A percentile compares a stretch with the other conserved stretches of the same genome.
Conservation (phyloP, 169 alveolate genomes). For the Plasmodium berghei region DNA sequence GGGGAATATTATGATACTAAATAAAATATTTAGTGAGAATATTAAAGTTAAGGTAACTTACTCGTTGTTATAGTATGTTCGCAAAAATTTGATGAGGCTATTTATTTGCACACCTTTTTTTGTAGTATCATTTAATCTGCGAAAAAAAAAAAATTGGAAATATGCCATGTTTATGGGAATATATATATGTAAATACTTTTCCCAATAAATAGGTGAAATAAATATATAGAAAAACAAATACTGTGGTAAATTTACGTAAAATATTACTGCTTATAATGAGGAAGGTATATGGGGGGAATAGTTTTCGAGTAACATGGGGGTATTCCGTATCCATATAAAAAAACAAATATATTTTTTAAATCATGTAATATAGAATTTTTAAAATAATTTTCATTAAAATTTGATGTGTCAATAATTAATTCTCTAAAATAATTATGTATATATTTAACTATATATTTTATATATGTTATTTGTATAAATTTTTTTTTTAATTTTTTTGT, state of each 20-base stretch:
- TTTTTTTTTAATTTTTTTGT: constrained; percentile 55
- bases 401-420: constrained; percentile 37
- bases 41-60: not conserved
- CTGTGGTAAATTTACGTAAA: not conserved
- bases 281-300: constrained; percentile 23
- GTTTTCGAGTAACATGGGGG: constrained; percentile 44
- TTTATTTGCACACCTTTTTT: constrained; percentile 70
- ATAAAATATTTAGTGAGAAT: too few relatives aligned
- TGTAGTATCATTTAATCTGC: constrained; percentile 19
- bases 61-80: constrained; percentile 75
- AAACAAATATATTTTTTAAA: constrained; percentile 39
- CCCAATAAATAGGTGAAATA: not conserved
- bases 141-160: not conserved
- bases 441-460: constrained; percentile 38
- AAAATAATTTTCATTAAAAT: constrained; percentile 33
- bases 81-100: constrained; percentile 40
- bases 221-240: not conserved
- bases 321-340: constrained; percentile 72
- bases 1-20: too few relatives aligned
- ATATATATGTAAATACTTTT: too few relatives aligned
- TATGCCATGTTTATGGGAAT: not conserved
- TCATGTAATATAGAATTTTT: constrained; percentile 48
- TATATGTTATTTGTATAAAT: constrained; percentile 52
- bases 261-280: constrained; percentile 48
- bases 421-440: constrained; percentile 28